Base-by-base conservation (phyloP, 2,329 filamentous ascomycete species). In the Botryotinia convoluta region DNA sequence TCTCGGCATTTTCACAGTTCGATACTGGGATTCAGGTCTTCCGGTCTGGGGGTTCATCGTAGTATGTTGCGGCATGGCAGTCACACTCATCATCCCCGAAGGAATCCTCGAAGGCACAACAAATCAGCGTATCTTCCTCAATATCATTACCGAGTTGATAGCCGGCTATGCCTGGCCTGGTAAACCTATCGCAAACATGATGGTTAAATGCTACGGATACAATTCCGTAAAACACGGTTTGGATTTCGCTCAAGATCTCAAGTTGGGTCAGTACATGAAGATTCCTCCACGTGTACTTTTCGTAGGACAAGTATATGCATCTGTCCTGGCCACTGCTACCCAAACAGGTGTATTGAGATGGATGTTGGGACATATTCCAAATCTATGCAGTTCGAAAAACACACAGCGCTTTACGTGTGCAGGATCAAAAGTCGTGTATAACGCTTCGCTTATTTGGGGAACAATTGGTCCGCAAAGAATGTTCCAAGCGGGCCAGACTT, bases 131-230 rank as follows among this genome's bases (percentile, higher is more conserved):
- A 84, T 84, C 54, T 87, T 86, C 71, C 77, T 93, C 51, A 94
- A 94, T 76, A 90, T 93, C 39, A 82, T 93, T 74, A 91, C 90
- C 22, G 91, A 93, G 79, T 92, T 91, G 77, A 87, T 93, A 75
- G 87, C 91, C 74, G 91, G 92, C 14, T 93, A 70, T 26, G 29
- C 68, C 5, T 61, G 51, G 39, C 74, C 62, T 18, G 91, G 91
- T 18, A 87, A 87, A 4, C 91, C 91, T 2, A 85, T 93, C 74
- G 90, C 90, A 64, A 91, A 92, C 87, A 93, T 93, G 90, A 70
- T 70, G 51, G 51, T 70, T 1, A 70, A 70, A 45, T 61, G 54
- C 57, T 70, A 70, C 6, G 90, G 90, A 87, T 9, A 86, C 83
- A 3, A 84, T 82, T 73, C 84, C 76, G 75, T 85, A 85, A 75